Evolutionary conservation across 352 stramenopile genomes (phyloP).

Genomic region (Globisporangium abappressorium): DNA sequence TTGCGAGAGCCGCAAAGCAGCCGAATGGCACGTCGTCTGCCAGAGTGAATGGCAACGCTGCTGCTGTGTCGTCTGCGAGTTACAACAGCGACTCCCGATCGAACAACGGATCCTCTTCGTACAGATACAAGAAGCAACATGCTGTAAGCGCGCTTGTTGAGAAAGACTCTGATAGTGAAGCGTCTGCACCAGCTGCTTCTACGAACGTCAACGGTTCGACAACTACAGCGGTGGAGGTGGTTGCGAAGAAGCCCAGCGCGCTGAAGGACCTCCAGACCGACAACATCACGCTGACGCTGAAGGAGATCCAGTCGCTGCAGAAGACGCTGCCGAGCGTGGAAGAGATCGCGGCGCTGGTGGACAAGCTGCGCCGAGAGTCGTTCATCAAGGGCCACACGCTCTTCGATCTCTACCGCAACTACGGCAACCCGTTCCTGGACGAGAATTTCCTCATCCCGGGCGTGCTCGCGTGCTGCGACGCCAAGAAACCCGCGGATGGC

Average conservation of each 20-base stretch:
- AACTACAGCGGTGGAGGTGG: neutral
- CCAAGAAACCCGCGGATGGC: constrained; percentile 67
- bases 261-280: constrained; percentile 43
- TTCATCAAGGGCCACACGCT: constrained; percentile 75
- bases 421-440: constrained; percentile 80
- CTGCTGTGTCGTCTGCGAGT: neutral
- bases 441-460: constrained; percentile 78
- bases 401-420: constrained; percentile 86
- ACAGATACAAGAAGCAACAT: constrained; percentile 12
- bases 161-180: constrained; percentile 1
- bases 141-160: neutral
- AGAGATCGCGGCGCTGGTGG: constrained; percentile 58
- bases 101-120: neutral
- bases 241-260: constrained; percentile 18
- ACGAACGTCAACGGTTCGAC: neutral
- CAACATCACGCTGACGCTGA: constrained; percentile 70
- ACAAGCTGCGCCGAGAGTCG: constrained; percentile 60
- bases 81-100: neutral
- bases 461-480: constrained; percentile 76
- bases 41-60: constrained; percentile 2
- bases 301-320: constrained; percentile 72
- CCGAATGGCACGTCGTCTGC: constrained; percentile 9
- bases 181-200: neutral
- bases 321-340: constrained; percentile 69
- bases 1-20: constrained; percentile 12